phyloP scores from a whole-genome alignment of 768 basidiomycete species.

The Leccinum subtestaceum region DNA sequence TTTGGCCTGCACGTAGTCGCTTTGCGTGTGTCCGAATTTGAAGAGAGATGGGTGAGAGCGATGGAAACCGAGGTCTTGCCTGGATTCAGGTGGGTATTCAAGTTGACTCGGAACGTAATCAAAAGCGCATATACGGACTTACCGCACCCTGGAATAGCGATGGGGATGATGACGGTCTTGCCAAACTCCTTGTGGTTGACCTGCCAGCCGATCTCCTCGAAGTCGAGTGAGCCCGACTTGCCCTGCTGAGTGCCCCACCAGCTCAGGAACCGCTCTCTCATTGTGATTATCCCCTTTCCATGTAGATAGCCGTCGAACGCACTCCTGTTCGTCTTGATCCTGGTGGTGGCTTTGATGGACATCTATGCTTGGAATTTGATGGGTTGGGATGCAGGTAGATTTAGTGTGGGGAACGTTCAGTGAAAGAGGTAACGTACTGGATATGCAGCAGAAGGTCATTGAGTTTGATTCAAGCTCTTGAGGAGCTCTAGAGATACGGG shows the following conservation, averaged over 20 bases:
- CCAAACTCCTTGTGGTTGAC: conserved; percentile 36
- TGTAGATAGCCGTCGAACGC: conserved; percentile 63
- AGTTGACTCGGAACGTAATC: background rate
- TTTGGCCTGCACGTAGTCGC: conserved; percentile 82
- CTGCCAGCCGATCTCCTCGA: conserved; percentile 11
- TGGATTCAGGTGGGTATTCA: conserved; percentile 25
- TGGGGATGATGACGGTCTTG: conserved; percentile 83
- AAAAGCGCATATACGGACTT: conserved; percentile 24
- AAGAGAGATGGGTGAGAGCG: conserved; percentile 73
- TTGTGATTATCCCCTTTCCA: conserved; percentile 83
- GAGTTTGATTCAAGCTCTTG: too few species aligned
- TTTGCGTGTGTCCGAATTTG: conserved; percentile 88
- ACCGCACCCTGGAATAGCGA: conserved; percentile 95
- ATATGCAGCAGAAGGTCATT: too few species aligned
- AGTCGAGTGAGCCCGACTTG: conserved; percentile 31
- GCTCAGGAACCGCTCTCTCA: conserved; percentile 71
- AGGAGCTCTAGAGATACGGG: too few species aligned
- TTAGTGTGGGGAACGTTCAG: too few species aligned
- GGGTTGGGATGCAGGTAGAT: too few species aligned
- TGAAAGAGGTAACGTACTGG: too few species aligned
- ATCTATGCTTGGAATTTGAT: too few species aligned
- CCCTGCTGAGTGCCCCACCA: conserved; percentile 60
- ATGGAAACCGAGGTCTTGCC: conserved; percentile 88
- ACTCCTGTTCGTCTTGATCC: conserved; percentile 54
- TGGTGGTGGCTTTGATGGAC: too few species aligned